A percentile compares a stretch with the other conserved stretches of the same genome.
These are phyloP conservation scores for Alternaria sp. DNA, from an alignment of 2,329 filamentous ascomycete genomes.

Conservation along the genomic window DNA sequence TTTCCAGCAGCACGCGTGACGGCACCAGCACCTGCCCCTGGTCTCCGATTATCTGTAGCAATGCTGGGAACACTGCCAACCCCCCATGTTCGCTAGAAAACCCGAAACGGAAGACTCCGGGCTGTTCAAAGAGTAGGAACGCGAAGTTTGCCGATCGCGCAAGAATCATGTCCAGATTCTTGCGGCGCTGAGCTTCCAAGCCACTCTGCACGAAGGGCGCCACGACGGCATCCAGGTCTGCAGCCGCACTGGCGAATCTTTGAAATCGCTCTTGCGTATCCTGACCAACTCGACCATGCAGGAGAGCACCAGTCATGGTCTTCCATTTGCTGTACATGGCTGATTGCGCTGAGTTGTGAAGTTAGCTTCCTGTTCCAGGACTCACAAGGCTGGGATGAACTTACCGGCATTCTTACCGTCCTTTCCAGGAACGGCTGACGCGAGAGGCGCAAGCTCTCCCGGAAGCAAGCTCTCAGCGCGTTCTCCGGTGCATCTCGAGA, in stretches of 20 bases:
- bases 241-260: conserved; percentile 15
- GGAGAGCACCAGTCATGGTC: conserved; percentile 25
- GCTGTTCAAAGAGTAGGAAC: conserved; percentile 34
- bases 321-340: conserved; percentile 34
- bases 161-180: conserved; percentile 41
- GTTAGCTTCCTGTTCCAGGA: not conserved
- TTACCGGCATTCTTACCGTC: not conserved
- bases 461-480: conserved; percentile 23
- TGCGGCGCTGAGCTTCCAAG: conserved; percentile 24
- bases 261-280: conserved; percentile 3
- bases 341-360: conserved; percentile 12
- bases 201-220: conserved; percentile 25
- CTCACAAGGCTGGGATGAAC: not conserved
- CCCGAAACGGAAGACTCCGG: conserved; percentile 36
- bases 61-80: conserved; percentile 34
- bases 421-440: not conserved
- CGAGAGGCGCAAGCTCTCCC: conserved; percentile 9
- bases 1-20: conserved; percentile 19
- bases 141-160: conserved; percentile 35
- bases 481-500: conserved; percentile 22
- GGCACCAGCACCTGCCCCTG: conserved; percentile 24
- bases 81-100: conserved; percentile 22
- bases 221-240: conserved; percentile 28
- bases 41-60: conserved; percentile 36
- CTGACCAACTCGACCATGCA: conserved; percentile 19